These are phyloP conservation scores for Cyclotella atomus DNA, from an alignment of 108 stramenopile species.

Conservation along the genomic window DNA sequence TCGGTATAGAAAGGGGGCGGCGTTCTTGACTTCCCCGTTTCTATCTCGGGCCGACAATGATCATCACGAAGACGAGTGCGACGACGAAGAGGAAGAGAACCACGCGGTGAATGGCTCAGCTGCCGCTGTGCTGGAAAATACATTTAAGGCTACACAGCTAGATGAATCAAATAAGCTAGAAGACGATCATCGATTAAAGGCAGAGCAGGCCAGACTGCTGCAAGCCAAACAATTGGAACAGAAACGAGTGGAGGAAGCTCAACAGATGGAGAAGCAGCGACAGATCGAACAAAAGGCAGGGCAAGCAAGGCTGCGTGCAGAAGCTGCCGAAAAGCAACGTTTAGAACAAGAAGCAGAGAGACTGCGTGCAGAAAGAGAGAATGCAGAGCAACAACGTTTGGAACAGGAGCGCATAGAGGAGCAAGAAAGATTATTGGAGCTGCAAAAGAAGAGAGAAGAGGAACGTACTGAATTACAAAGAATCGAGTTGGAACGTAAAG, in stretches of 20 bases:
- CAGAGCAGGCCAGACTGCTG: conserved; percentile 3
- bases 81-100: conserved; percentile 13
- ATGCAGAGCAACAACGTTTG: not conserved
- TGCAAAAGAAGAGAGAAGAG: conserved; percentile 3
- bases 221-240: not conserved
- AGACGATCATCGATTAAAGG: not conserved
- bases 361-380: not conserved
- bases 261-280: not conserved
- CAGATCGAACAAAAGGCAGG: conserved; percentile 15
- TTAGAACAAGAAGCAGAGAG: conserved; percentile 4
- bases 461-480: too few relatives aligned
- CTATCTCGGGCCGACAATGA: not conserved
- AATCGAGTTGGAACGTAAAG: too few relatives aligned
- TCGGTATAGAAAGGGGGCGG: conserved; percentile 31
- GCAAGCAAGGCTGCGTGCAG: not conserved
- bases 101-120: not conserved
- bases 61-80: not conserved
- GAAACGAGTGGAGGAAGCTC: not conserved
- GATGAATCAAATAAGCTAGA: not conserved
- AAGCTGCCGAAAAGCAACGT: not conserved
- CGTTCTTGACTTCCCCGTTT: conserved; percentile 27
- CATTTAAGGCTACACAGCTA: not conserved
- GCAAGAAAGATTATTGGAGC: not conserved
- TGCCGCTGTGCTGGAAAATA: not conserved
- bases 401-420: not conserved